A percentile compares a stretch with the other conserved stretches of the same genome.
These are phyloP conservation scores for Phytophthora tentaculata DNA, from an alignment of 352 stramenopile genomes.

Conservation along the genomic window DNA sequence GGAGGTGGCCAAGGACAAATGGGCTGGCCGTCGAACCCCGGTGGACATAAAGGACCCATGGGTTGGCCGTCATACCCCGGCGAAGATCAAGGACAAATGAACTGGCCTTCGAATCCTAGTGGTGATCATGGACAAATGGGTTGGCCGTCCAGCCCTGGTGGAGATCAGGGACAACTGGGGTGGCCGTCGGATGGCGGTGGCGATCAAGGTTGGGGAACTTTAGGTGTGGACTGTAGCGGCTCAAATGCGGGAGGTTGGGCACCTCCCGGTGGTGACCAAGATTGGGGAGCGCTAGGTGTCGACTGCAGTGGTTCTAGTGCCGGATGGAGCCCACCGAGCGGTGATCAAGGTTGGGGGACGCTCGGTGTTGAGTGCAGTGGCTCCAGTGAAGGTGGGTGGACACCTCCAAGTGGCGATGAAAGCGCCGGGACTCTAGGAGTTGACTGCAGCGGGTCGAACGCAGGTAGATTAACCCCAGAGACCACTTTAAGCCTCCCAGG, in stretches of 20 bases:
- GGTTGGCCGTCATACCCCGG: not conserved
- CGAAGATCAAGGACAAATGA: not conserved
- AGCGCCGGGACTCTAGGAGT: not conserved
- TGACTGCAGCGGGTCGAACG: not conserved
- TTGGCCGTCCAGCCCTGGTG: slow-evolving; percentile 1
- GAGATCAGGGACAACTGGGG: slow-evolving; percentile 3
- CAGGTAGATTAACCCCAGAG: not conserved
- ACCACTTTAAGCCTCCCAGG: not conserved
- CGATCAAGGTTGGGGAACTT: slow-evolving; percentile 5
- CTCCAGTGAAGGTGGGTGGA: not conserved
- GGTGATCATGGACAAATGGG: slow-evolving; percentile 4
- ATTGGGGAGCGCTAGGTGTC: not conserved
- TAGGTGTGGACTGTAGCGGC: not conserved
- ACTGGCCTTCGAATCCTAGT: not conserved
- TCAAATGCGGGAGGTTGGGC: not conserved
- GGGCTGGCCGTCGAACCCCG: not conserved
- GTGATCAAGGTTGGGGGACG: slow-evolving; percentile 1
- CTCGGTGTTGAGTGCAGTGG: slow-evolving; percentile 5
- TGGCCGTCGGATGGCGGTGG: not conserved
- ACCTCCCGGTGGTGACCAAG: not conserved
- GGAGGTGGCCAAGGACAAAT: not conserved
- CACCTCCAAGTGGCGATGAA: not conserved
- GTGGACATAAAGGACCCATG: not conserved
- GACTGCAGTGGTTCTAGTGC: slow-evolving; percentile 1
- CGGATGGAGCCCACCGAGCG: not conserved